Percentiles rank a stretch among this genome's conserved stretches.
phyloP scores from a whole-genome alignment of 2,329 filamentous ascomycete species.

The Talaromyces sp. region DNA sequence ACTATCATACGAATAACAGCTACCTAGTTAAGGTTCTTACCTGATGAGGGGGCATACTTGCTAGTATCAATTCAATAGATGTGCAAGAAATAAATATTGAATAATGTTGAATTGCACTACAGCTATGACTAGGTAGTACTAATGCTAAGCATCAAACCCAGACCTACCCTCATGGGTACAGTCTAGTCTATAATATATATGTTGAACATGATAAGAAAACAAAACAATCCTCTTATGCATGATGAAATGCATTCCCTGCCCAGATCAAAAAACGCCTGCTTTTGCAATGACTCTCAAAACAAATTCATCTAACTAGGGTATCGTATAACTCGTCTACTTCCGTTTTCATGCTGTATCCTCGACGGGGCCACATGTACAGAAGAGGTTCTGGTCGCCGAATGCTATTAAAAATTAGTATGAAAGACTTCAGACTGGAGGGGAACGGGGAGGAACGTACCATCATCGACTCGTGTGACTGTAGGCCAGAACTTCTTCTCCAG shows the following conservation, averaged over 20 bases:
- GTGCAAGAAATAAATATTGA: background rate
- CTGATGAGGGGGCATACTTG: background rate
- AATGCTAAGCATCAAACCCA: background rate
- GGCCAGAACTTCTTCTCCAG: constrained; percentile 99
- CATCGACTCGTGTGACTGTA: constrained; percentile 77
- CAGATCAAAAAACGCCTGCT: constrained; percentile 12
- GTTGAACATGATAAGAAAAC: background rate
- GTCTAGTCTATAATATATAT: constrained; percentile 1
- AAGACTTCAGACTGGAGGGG: background rate
- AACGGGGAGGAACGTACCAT: constrained; percentile 61
- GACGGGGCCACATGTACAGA: constrained; percentile 89
- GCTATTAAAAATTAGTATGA: constrained; percentile 48
- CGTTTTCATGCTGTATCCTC: constrained; percentile 49
- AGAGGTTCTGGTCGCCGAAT: constrained; percentile 87
- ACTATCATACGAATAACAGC: no score
- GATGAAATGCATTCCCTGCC: background rate
- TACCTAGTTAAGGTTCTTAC: no score
- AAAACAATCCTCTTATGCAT: constrained; percentile 1
- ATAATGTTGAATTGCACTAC: constrained; percentile 1
- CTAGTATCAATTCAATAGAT: background rate
- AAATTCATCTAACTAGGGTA: constrained; percentile 26
- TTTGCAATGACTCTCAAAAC: background rate
- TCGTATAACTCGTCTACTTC: constrained; percentile 21
- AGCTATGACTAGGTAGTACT: background rate
- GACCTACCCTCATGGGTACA: background rate